These are phyloP conservation scores for Alternaria infectoria DNA, from an alignment of 2,329 filamentous ascomycete genomes.

Conservation along the genomic window DNA sequence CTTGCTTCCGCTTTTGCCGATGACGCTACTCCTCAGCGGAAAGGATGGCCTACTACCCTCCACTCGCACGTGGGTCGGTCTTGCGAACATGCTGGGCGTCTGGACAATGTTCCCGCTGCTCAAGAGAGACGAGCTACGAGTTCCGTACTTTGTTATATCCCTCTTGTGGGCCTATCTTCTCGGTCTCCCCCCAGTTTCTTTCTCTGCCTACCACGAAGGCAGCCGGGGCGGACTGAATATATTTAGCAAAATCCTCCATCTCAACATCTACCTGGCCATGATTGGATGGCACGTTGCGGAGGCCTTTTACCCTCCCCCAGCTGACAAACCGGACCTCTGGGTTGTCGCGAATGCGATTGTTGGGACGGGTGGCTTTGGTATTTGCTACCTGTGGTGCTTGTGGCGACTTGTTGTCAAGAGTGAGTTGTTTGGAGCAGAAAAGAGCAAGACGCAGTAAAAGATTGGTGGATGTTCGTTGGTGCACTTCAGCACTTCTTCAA, in stretches of 20 bases:
- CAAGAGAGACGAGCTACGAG: slow-evolving; percentile 78
- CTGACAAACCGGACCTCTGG: slow-evolving; percentile 89
- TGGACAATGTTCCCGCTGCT: slow-evolving; percentile 97
- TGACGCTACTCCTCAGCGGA: slow-evolving; percentile 84
- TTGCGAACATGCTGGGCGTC: slow-evolving; percentile 84
- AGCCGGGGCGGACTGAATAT: slow-evolving; percentile 54
- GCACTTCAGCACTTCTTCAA: slow-evolving; percentile 16
- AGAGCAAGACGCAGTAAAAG: slow-evolving; percentile 51
- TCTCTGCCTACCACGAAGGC: slow-evolving; percentile 68
- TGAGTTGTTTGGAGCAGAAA: slow-evolving; percentile 49
- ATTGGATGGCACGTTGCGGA: slow-evolving; percentile 81
- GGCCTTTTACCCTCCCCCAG: slow-evolving; percentile 69
- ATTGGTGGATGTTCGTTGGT: background rate
- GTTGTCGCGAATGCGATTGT: slow-evolving; percentile 88
- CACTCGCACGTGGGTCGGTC: slow-evolving; percentile 89
- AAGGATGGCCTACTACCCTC: slow-evolving; percentile 78
- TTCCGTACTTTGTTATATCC: slow-evolving; percentile 86
- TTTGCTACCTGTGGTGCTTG: slow-evolving; percentile 93
- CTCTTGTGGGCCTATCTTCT: slow-evolving; percentile 91
- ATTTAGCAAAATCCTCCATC: slow-evolving; percentile 74
- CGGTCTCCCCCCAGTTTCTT: slow-evolving; percentile 79
- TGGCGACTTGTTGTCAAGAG: slow-evolving; percentile 70
- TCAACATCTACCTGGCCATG: slow-evolving; percentile 78
- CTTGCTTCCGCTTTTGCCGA: slow-evolving; percentile 87
- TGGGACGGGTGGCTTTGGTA: slow-evolving; percentile 80